Conservation (phyloP, 2,329 filamentous ascomycete genomes). For the Basipetospora sp. region DNA sequence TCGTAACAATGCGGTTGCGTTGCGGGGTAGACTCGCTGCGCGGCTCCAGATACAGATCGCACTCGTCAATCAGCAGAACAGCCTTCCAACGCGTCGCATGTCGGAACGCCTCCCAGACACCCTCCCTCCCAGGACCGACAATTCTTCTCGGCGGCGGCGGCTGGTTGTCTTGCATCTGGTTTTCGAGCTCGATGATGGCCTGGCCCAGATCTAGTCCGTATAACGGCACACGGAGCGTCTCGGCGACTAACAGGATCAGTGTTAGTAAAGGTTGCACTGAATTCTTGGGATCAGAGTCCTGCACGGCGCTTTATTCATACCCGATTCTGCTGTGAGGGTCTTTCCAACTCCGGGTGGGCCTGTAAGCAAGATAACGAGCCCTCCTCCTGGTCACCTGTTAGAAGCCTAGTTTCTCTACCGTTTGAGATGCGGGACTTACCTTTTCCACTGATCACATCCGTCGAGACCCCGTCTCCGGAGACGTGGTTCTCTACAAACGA, state of each 20-base stretch:
- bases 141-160: too few relatives aligned
- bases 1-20: slow-evolving; percentile 10
- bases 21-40: slow-evolving; percentile 13
- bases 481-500: slow-evolving; percentile 32
- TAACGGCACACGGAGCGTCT: slow-evolving; percentile 27
- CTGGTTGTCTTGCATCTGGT: slow-evolving; percentile 19
- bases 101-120: slow-evolving; percentile 27
- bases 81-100: slow-evolving; percentile 39
- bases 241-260: slow-evolving; percentile 27
- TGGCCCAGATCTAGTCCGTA: slow-evolving; percentile 48
- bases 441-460: slow-evolving; percentile 39
- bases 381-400: slow-evolving; percentile 10
- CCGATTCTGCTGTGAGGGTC: slow-evolving; percentile 28
- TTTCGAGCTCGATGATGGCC: slow-evolving; percentile 45
- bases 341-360: slow-evolving; percentile 36
- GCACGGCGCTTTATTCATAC: not conserved
- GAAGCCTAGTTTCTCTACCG: not conserved
- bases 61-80: slow-evolving; percentile 22
- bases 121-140: too few relatives aligned
- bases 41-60: slow-evolving; percentile 22
- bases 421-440: slow-evolving; percentile 16
- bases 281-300: not conserved
- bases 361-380: slow-evolving; percentile 33
- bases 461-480: slow-evolving; percentile 25
- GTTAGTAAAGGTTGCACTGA: slow-evolving; percentile 18